Evolutionary conservation across 164 flowering plant species (phyloP).

Genomic region (Vitis rotundifolia): DNA sequence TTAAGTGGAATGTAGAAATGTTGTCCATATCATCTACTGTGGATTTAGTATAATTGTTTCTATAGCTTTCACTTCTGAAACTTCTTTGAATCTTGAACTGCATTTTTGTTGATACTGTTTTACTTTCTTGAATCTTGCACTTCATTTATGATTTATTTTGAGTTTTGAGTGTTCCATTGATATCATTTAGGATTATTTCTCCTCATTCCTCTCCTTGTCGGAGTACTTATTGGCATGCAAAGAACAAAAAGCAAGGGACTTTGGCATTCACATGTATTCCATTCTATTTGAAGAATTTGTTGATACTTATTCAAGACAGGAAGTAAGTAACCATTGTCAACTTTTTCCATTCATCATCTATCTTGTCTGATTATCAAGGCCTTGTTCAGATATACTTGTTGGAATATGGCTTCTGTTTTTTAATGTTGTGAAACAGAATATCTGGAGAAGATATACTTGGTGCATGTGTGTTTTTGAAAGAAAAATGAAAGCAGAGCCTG

Average conservation of each 20-base stretch:
- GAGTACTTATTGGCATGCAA: slow-evolving; percentile 74
- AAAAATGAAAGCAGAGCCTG: too few relatives aligned
- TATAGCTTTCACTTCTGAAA: too few relatives aligned
- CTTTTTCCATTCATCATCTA: background rate
- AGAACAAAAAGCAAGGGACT: slow-evolving; percentile 63
- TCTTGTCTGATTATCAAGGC: background rate
- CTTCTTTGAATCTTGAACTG: background rate
- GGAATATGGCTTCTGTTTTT: background rate
- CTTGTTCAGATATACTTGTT: background rate
- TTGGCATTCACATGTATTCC: slow-evolving; percentile 59
- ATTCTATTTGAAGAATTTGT: slow-evolving; percentile 60
- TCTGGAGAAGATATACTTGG: too few relatives aligned
- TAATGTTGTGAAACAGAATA: too few relatives aligned
- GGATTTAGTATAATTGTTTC: too few relatives aligned
- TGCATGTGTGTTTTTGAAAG: too few relatives aligned
- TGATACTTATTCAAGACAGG: slow-evolving; percentile 70
- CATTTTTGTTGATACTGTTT: background rate
- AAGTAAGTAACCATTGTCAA: slow-evolving; percentile 40
- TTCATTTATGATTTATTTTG: background rate
- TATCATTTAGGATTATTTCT: slow-evolving; percentile 57
- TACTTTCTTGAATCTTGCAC: background rate
- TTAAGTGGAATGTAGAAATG: too few relatives aligned
- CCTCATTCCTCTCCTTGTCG: slow-evolving; percentile 56
- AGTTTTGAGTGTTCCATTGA: slow-evolving; percentile 4
- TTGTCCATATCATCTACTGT: too few relatives aligned